Evolutionary conservation across 805 yeast species (phyloP), one percentile per base, ranked within the genome.

Genomic region (Candida morakotiae): DNA sequence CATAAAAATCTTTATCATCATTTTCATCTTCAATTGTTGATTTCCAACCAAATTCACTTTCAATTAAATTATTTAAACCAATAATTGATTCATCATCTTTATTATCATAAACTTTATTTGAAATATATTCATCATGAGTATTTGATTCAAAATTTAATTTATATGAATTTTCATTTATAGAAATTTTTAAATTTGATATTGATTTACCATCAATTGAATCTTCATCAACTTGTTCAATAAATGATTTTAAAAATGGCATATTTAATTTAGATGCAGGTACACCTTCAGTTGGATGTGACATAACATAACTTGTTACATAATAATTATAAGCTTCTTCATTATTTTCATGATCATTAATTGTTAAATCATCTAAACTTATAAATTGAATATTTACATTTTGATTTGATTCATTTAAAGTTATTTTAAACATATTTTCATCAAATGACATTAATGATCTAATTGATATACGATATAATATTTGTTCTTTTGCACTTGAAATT

Each of bases 201-300:
- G 81, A 73, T 28, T 72, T 69, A 9, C 91, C 94, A 37, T 77
- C 81, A 38, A 77, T 63, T 43, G 63, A 66, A 13, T 76, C 83
- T 37, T 71, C 77, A 31, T 68, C 80, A 9, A 76, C 75, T 34
- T 65, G 71, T 31, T 78, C 77, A 31, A 80, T 62, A 37, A 69
- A 72, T 4, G 75, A 56, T 48, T 79, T 82, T 46, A 86, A 65
- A 60, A 91, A 84, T 18, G 98, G 98, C 59, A 87, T 69, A 44
- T 75, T 74, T 38, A 93, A 74, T 47, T 79, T 79, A 29, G 83
- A 79, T 14, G 86, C 77, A 13, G 87, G 81, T 13, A 93, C 83
- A 21, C 98, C 98, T 60, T 93, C 99, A 2, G 99, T 93, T 26
- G 98, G 98, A 52, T 87, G 95, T 3, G 95, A 83, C 85, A 93